Evolutionary conservation across 2,329 filamentous ascomycete species (phyloP), one percentile per base, ranked within the genome.

Genomic region (Tolypocladium album): DNA sequence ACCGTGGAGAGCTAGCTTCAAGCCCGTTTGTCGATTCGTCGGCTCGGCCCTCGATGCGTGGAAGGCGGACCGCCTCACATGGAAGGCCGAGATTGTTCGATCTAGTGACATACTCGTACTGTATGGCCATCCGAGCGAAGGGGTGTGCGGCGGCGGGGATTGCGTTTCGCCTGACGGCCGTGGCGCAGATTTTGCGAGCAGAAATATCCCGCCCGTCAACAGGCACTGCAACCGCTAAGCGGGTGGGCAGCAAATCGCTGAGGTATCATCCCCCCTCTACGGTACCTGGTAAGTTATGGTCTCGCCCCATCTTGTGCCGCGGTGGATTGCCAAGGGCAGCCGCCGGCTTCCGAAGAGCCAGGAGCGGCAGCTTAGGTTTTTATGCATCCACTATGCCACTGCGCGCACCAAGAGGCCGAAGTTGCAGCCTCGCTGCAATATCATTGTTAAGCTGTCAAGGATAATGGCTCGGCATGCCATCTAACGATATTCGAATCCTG

Each of bases 61-160:
- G 64, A 64, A 63, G 67, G 68, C 62, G 65, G 64, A 61, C 63
- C 63, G 66, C 63, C 64, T 66, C 61, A 63, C 62, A 64, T 61
- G 63, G 64, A 64, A 67, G 61, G 62, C 65, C 60, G 60, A 62
- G 60, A 59, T 45, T 59, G 56, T 61, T 63, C 58, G 52, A 50
- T 63, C 53, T 50, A n/a, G n/a, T n/a, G n/a, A n/a, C n/a, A 31
- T 31, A 31, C 3, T 31, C n/a, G n/a, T 31, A 5, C 27, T 31
- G 27, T 31, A 24, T 57, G 47, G 57, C 31, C 22, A 15, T 36
- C 38, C 20, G 43, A 34, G 60, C 24, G 24, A 15, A 36, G 20
- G 27, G 53, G 57, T 36, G 56, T 50, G 45, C 50, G 50, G n/a
- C 27, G 38, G 59, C 55, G 13, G 39, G 40, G 43, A 24, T 36